Conservation (phyloP, 2,329 filamentous ascomycete genomes). For the Polytolypa hystricis region DNA sequence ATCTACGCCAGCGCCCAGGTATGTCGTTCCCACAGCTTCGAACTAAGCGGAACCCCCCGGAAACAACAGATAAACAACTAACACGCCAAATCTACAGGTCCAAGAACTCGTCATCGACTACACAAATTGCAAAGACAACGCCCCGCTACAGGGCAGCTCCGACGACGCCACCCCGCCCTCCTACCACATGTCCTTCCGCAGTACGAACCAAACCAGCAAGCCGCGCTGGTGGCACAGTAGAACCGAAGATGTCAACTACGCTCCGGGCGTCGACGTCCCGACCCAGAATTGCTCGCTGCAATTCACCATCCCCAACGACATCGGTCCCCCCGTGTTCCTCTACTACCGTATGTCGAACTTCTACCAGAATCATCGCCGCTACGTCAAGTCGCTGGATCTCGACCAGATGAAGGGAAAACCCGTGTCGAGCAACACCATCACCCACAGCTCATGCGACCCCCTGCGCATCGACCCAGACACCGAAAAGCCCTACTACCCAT, state of each 20-base stretch:
- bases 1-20: constrained; percentile 77
- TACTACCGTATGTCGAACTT: constrained; percentile 97
- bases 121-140: constrained; percentile 57
- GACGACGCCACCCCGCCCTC: constrained; percentile 43
- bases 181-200: constrained; percentile 62
- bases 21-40: constrained; percentile 21
- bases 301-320: constrained; percentile 68
- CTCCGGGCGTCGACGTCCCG: constrained; percentile 17
- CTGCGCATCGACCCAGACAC: constrained; percentile 44
- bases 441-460: constrained; percentile 62
- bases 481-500: constrained; percentile 78
- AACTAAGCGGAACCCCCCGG: background rate
- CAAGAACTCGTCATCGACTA: constrained; percentile 90
- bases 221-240: constrained; percentile 22
- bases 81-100: too few species aligned
- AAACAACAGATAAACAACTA: too few species aligned
- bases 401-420: constrained; percentile 69
- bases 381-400: constrained; percentile 78
- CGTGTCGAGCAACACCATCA: constrained; percentile 50
- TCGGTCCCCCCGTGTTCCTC: constrained; percentile 73
- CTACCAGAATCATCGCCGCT: constrained; percentile 96
- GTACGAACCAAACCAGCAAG: constrained; percentile 28
- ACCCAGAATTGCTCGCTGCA: constrained; percentile 56
- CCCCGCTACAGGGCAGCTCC: constrained; percentile 34
- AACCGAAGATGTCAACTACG: constrained; percentile 14